Conservation (phyloP, 306 rosid species). For the Parietaria judaica region DNA sequence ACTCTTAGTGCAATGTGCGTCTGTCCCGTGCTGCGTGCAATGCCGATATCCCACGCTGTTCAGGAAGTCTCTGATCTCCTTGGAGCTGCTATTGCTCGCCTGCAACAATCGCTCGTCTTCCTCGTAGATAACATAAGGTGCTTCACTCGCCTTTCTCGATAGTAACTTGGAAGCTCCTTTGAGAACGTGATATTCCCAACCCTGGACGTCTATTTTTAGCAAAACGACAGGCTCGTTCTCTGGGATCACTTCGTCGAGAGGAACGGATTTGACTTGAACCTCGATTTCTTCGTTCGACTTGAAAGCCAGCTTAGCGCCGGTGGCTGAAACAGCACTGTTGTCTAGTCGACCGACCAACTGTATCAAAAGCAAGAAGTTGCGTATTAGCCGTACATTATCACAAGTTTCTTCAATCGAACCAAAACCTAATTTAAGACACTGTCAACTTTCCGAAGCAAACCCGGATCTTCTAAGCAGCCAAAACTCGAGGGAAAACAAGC, state of each 20-base stretch:
- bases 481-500: too few species aligned
- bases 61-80: slow-evolving; percentile 70
- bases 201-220: slow-evolving; percentile 92
- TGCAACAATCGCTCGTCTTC: slow-evolving; percentile 80
- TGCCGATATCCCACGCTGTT: slow-evolving; percentile 61
- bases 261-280: slow-evolving; percentile 69
- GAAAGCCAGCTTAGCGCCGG: slow-evolving; percentile 92
- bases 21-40: slow-evolving; percentile 83
- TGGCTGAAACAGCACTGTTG: slow-evolving; percentile 94
- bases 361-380: slow-evolving; percentile 14
- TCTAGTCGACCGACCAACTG: slow-evolving; percentile 92
- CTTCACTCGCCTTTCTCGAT: slow-evolving; percentile 69
- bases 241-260: slow-evolving; percentile 72
- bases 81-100: slow-evolving; percentile 83
- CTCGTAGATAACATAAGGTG: slow-evolving; percentile 93
- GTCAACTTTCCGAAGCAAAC: too few species aligned
- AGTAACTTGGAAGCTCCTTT: slow-evolving; percentile 75
- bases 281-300: slow-evolving; percentile 86
- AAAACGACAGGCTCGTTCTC: slow-evolving; percentile 59
- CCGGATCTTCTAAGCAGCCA: too few species aligned
- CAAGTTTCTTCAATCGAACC: too few species aligned
- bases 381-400: not conserved
- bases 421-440: too few species aligned
- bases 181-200: slow-evolving; percentile 97
- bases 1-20: slow-evolving; percentile 85